phyloP scores from a whole-genome alignment of 495 filamentous ascomycete genomes.

The Chaetomium tenue region DNA sequence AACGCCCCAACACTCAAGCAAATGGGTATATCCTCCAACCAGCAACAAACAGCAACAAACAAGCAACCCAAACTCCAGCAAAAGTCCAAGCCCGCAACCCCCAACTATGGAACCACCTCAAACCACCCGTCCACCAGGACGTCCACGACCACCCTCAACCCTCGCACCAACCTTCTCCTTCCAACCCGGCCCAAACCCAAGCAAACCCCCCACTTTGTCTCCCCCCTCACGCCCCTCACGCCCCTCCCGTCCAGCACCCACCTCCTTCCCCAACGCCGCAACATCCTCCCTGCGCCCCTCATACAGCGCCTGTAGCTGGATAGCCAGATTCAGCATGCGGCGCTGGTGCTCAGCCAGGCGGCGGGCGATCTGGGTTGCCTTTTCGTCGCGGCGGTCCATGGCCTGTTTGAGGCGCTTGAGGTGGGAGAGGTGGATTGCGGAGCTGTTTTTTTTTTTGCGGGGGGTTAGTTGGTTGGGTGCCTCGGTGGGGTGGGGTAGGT shows the following conservation, averaged over 20 bases:
- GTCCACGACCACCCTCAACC: not conserved
- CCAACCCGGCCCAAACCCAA: too few species aligned
- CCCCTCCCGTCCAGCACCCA: not conserved
- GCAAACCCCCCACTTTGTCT: too few species aligned
- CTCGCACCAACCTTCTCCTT: not conserved
- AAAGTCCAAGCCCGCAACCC: not conserved
- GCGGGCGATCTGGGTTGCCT: conserved; percentile 21
- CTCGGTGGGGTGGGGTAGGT: too few species aligned
- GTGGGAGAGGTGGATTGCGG: conserved; percentile 2
- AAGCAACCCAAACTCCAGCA: conserved; percentile 9
- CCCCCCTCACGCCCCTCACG: not conserved
- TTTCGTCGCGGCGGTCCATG: conserved; percentile 29
- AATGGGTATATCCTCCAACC: conserved; percentile 15
- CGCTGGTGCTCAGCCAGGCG: conserved; percentile 29
- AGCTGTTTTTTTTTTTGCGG: not conserved
- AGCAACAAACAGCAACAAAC: not conserved
- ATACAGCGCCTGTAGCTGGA: conserved; percentile 31
- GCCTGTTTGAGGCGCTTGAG: conserved; percentile 22
- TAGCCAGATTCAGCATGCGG: conserved; percentile 27
- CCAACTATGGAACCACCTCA: not conserved
- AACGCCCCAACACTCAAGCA: conserved; percentile 3
- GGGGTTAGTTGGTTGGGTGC: not conserved
- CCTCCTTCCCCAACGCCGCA: conserved; percentile 4
- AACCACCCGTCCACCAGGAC: not conserved
- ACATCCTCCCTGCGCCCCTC: conserved; percentile 28